Evolutionary conservation across 495 filamentous ascomycete genomes (phyloP).

Genomic region (Neurospora sp.): DNA sequence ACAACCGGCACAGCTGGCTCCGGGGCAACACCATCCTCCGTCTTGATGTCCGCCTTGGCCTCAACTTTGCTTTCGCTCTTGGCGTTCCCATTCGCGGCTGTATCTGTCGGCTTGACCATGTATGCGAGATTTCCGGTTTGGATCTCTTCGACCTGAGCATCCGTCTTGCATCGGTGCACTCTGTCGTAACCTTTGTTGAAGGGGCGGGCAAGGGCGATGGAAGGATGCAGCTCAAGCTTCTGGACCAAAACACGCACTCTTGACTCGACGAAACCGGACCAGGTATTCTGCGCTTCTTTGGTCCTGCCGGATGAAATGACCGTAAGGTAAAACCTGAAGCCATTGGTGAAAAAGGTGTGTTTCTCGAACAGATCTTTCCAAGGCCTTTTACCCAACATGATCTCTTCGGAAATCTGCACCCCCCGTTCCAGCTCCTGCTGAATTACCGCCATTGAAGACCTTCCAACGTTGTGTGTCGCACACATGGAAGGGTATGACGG

Average conservation of each 20-base stretch:
- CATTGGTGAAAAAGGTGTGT: constrained; percentile 84
- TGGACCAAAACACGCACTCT: constrained; percentile 76
- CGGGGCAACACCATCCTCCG: constrained; percentile 3
- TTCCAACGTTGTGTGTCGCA: constrained; percentile 84
- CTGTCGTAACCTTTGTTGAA: constrained; percentile 91
- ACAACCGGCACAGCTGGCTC: neutral
- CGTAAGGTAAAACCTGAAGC: constrained; percentile 89
- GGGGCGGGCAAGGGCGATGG: constrained; percentile 75
- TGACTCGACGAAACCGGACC: constrained; percentile 89
- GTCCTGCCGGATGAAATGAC: constrained; percentile 78
- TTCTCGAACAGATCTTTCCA: constrained; percentile 86
- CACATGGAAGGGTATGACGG: constrained; percentile 96
- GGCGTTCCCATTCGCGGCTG: constrained; percentile 15
- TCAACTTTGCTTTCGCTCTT: constrained; percentile 52
- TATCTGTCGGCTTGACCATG: constrained; percentile 44
- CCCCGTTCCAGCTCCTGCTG: constrained; percentile 72
- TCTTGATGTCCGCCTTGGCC: constrained; percentile 33
- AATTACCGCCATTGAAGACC: constrained; percentile 76
- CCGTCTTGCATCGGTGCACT: constrained; percentile 59
- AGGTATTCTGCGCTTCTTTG: constrained; percentile 73
- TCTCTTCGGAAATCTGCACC: constrained; percentile 67
- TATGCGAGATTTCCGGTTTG: constrained; percentile 62
- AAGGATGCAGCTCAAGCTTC: constrained; percentile 63
- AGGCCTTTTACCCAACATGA: constrained; percentile 55
- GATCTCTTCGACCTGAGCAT: constrained; percentile 60